Evolutionary conservation across 2,329 filamentous ascomycete genomes (phyloP).

Genomic region (Epichloe festucae): DNA sequence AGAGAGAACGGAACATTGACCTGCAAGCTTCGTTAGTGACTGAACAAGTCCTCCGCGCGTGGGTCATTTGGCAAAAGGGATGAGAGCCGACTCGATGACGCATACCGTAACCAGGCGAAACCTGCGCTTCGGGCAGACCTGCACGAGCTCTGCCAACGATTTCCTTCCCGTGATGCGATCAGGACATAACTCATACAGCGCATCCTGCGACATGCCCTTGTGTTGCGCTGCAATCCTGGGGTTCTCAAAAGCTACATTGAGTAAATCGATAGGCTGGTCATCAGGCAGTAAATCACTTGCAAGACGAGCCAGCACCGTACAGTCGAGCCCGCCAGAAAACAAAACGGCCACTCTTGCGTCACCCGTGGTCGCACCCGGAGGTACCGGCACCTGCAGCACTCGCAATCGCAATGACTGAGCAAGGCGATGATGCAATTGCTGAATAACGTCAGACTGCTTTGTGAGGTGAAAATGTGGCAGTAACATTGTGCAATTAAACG

Average conservation of each 20-base stretch:
- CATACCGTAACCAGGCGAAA: slow-evolving; percentile 74
- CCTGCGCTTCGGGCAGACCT: slow-evolving; percentile 51
- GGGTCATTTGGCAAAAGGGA: too few relatives aligned
- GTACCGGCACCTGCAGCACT: slow-evolving; percentile 50
- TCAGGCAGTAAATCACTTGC: slow-evolving; percentile 61
- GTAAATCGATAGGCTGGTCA: slow-evolving; percentile 63
- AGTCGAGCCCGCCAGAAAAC: slow-evolving; percentile 92
- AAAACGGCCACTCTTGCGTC: slow-evolving; percentile 59
- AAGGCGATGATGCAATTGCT: slow-evolving; percentile 40
- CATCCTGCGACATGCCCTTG: slow-evolving; percentile 18
- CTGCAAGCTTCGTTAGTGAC: slow-evolving; percentile 17
- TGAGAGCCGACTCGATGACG: neutral
- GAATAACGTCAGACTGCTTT: slow-evolving; percentile 34
- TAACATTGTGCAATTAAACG: slow-evolving; percentile 36
- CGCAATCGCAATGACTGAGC: slow-evolving; percentile 49
- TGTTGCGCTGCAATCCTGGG: slow-evolving; percentile 55
- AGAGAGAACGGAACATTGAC: slow-evolving; percentile 75
- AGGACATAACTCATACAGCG: slow-evolving; percentile 69
- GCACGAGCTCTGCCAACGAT: slow-evolving; percentile 62
- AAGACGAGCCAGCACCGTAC: slow-evolving; percentile 72
- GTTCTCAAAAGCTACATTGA: slow-evolving; percentile 97
- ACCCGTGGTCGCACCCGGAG: slow-evolving; percentile 24
- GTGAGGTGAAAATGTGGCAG: slow-evolving; percentile 13
- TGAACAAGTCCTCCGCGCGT: too few relatives aligned
- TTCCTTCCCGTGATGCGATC: slow-evolving; percentile 79